Evolutionary conservation across 2,329 filamentous ascomycete species (phyloP), one percentile per base, ranked within the genome.

Genomic region (Escovopsis sp.): DNA sequence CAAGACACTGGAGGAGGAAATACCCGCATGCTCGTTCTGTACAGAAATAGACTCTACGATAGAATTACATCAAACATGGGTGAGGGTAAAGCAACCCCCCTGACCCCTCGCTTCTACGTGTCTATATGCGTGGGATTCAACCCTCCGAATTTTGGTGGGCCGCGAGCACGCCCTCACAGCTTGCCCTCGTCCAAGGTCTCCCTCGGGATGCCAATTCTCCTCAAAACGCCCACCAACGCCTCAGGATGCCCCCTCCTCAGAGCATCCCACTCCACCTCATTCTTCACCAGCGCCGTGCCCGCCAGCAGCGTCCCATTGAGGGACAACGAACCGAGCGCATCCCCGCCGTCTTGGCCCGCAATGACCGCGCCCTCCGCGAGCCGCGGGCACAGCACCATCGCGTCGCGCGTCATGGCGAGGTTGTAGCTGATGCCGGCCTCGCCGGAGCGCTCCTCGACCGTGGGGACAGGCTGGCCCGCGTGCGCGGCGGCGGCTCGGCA

Each of bases 251-350:
- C 36, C 7, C 56, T 56, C 42, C 60, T 59, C 39, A 81, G 48
- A 1, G 64, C 65, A 44, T 75, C 60, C 73, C 74, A 79, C 55
- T 79, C 74, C 3, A 53, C 57, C 50, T 72, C 57, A 25, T 55
- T 74, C 59, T 79, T 80, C 13, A 80, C 76, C 41, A 81, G 58
- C 24, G 75, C 71, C 9, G 76, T 80, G 7, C 76, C 76, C 9
- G 75, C 76, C 46, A 80, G 54, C n/a, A 80, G 56, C 0, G 76
- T 79, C 3, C 76, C 76, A 41, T 81, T 80, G 30, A 80, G 57
- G 14, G 70, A 59, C 29, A 77, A 44, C 20, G 50, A 55, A 0
- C 72, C 72, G 2, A 66, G 49, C 2, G 63, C 8, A 8, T 56
- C 47, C 1, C 59, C 51, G 1, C 57, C 52, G 39, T 57, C 11